Percentiles rank a stretch among this genome's conserved stretches.
These are phyloP conservation scores for Aspergillus udagawae DNA, from an alignment of 2,329 filamentous ascomycete genomes.

Conservation along the genomic window DNA sequence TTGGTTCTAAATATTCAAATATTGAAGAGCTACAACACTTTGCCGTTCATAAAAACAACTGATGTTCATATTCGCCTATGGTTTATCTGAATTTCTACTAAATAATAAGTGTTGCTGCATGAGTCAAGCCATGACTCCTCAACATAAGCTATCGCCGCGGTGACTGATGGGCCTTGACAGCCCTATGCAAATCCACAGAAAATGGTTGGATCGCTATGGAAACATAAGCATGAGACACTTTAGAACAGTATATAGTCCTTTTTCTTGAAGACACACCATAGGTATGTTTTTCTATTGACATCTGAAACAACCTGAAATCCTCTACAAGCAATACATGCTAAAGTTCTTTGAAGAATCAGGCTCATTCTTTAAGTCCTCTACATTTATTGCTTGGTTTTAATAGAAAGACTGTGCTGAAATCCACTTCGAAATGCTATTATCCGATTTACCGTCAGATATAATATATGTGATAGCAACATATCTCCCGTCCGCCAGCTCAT, in stretches of 20 bases:
- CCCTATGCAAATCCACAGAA: background rate
- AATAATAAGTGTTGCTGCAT: background rate
- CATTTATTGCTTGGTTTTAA: background rate
- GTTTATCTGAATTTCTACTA: background rate
- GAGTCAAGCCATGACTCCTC: slow-evolving; percentile 8
- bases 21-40: background rate
- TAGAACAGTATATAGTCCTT: background rate
- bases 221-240: background rate
- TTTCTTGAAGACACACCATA: background rate
- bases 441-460: slow-evolving; percentile 40
- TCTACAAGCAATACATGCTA: background rate
- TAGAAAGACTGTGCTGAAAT: background rate
- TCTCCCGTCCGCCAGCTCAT: slow-evolving; percentile 44
- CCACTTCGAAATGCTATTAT: slow-evolving; percentile 22
- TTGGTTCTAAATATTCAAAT: background rate
- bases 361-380: background rate
- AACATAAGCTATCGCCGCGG: background rate
- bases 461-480: slow-evolving; percentile 39
- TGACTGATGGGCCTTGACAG: slow-evolving; percentile 1
- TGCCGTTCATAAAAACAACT: background rate
- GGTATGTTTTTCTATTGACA: background rate
- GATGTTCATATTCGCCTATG: background rate
- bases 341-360: background rate
- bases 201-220: background rate
- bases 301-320: background rate